Conservation (phyloP, 2,329 filamentous ascomycete species). For the Fusarium sp. region DNA sequence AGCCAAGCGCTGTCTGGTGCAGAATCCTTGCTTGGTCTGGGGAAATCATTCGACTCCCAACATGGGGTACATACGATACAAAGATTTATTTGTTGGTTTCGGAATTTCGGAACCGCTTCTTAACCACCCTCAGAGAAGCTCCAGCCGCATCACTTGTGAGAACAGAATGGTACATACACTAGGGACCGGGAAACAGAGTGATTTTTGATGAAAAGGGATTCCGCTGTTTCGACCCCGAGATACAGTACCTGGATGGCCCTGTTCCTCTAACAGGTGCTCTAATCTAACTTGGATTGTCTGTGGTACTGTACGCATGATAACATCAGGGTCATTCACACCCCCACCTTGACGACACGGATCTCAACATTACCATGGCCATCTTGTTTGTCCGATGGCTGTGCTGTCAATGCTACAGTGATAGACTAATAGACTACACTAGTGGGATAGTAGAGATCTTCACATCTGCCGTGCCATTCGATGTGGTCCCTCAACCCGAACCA, state of each 20-base stretch:
- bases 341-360: conserved; percentile 18
- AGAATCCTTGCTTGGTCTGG: conserved; percentile 15
- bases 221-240: neutral
- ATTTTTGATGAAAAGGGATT: neutral
- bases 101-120: conserved; percentile 7
- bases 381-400: conserved; percentile 13
- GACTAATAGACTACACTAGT: neutral
- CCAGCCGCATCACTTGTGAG: conserved; percentile 5
- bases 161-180: neutral
- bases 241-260: neutral
- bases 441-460: conserved; percentile 24
- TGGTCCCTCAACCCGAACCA: conserved; percentile 13
- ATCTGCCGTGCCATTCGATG: conserved; percentile 15
- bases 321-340: neutral
- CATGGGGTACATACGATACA: neutral
- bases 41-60: conserved; percentile 30
- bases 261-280: neutral
- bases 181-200: neutral
- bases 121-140: conserved; percentile 8
- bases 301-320: neutral
- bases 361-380: neutral
- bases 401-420: conserved; percentile 10
- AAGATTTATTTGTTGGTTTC: neutral
- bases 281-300: neutral
- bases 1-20: conserved; percentile 6